Evolutionary conservation across 306 rosid species (phyloP).

Genomic region (Begonia masoniana): DNA sequence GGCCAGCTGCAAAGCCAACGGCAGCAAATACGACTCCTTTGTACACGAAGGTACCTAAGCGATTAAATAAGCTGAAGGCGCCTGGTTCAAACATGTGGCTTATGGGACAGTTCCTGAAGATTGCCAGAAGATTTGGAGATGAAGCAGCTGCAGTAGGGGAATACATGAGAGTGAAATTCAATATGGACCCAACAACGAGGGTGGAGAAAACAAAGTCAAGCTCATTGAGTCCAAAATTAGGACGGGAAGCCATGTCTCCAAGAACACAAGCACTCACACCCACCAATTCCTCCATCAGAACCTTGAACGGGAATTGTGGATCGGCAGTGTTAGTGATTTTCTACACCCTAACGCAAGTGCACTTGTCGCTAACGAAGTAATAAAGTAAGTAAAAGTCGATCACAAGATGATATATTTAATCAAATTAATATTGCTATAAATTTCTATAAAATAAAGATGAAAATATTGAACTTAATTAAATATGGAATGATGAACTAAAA

Average conservation of each 20-base stretch:
- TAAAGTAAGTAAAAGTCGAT: no score
- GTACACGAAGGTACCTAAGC: slow-evolving; percentile 64
- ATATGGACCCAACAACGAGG: slow-evolving; percentile 81
- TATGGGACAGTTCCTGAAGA: slow-evolving; percentile 60
- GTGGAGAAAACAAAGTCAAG: slow-evolving; percentile 96
- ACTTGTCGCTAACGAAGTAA: no score
- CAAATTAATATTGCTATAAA: no score
- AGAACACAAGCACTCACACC: slow-evolving; percentile 78
- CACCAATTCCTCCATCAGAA: slow-evolving; percentile 82
- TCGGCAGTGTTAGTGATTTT: no score
- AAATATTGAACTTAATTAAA: no score
- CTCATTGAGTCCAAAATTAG: slow-evolving; percentile 92
- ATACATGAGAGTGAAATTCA: slow-evolving; percentile 90
- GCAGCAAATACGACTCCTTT: slow-evolving; percentile 66
- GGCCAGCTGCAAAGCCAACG: slow-evolving; percentile 77
- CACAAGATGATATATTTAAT: no score
- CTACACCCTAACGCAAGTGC: no score
- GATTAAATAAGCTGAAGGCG: slow-evolving; percentile 26
- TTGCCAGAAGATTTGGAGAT: slow-evolving; percentile 34
- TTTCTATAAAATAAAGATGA: no score
- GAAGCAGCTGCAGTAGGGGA: slow-evolving; percentile 55
- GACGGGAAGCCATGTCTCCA: slow-evolving; percentile 97
- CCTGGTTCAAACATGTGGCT: slow-evolving; percentile 98
- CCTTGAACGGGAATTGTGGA: slow-evolving; percentile 98
- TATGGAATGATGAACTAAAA: no score